Conservation (phyloP, 2,329 filamentous ascomycete genomes). For the Berkeleyomyces rouxiae region DNA sequence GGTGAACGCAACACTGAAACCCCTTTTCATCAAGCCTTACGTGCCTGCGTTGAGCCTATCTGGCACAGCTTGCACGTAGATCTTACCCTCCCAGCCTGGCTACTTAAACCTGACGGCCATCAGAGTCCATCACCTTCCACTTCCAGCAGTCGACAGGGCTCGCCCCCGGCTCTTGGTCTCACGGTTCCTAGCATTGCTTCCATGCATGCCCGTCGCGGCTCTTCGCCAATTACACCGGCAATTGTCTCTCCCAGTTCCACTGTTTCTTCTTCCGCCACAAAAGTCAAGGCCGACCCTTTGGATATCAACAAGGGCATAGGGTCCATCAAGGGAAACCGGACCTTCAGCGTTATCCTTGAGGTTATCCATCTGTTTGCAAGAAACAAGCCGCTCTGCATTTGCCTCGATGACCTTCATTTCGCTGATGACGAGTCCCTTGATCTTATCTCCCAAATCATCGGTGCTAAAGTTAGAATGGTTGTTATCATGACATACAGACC, state of each 20-base stretch:
- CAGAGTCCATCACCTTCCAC: conserved; percentile 17
- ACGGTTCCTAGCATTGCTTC: conserved; percentile 13
- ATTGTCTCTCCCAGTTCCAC: conserved; percentile 29
- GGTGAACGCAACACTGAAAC: conserved; percentile 50
- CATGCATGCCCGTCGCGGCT: conserved; percentile 30
- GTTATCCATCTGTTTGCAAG: conserved; percentile 66
- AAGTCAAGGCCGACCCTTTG: conserved; percentile 22
- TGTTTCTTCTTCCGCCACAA: conserved; percentile 26
- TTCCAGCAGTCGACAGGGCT: conserved; percentile 8
- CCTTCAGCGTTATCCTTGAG: conserved; percentile 80
- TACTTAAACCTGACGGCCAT: conserved; percentile 30
- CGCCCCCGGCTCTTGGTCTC: conserved; percentile 11
- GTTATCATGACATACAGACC: conserved; percentile 62
- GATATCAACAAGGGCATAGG: conserved; percentile 42
- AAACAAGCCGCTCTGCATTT: conserved; percentile 77
- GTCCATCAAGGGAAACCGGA: conserved; percentile 49
- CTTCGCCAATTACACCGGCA: conserved; percentile 31
- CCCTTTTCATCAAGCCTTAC: conserved; percentile 42
- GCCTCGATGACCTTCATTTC: conserved; percentile 77
- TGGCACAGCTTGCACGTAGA: conserved; percentile 48
- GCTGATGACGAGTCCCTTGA: conserved; percentile 79
- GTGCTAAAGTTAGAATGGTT: conserved; percentile 62
- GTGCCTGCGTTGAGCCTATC: conserved; percentile 44
- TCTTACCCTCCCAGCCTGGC: conserved; percentile 52
- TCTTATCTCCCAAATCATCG: conserved; percentile 64